phyloP scores from a whole-genome alignment of 2,329 filamentous ascomycete species.

The Phyllosticta ampelicida region DNA sequence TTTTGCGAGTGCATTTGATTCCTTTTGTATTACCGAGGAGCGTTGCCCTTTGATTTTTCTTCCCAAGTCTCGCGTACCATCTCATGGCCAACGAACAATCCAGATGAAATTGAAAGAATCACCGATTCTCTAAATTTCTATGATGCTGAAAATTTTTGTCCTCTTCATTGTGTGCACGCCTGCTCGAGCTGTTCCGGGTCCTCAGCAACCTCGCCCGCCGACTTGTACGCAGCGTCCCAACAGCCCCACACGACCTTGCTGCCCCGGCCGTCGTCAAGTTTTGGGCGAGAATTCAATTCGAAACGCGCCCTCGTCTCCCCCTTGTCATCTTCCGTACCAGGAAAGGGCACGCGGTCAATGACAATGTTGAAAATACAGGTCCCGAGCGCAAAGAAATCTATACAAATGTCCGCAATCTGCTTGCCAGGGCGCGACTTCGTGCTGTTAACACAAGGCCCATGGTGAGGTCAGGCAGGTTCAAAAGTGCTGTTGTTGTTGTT shows the following conservation, averaged over 20 bases:
- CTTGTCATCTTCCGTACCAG: constrained; percentile 14
- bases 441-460: constrained; percentile 7
- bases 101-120: too few species aligned
- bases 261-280: constrained; percentile 7
- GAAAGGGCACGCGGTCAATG: constrained; percentile 13
- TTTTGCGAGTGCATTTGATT: constrained; percentile 1
- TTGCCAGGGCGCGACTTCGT: constrained; percentile 15
- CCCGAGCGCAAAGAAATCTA: constrained; percentile 18
- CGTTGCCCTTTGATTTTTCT: neutral
- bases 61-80: neutral
- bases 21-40: neutral
- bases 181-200: constrained; percentile 11
- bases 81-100: too few species aligned
- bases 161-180: neutral
- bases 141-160: neutral
- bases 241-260: constrained; percentile 15
- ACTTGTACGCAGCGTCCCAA: constrained; percentile 15
- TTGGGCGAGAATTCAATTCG: constrained; percentile 11
- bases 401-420: constrained; percentile 13
- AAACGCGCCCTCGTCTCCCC: constrained; percentile 14
- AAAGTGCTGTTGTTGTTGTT: too few species aligned
- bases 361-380: constrained; percentile 17
- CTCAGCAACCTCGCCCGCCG: constrained; percentile 12
- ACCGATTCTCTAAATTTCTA: neutral
- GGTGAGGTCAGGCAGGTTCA: too few species aligned